phyloP scores from a whole-genome alignment of 2,329 filamentous ascomycete species.

The Monosporascus sp. region DNA sequence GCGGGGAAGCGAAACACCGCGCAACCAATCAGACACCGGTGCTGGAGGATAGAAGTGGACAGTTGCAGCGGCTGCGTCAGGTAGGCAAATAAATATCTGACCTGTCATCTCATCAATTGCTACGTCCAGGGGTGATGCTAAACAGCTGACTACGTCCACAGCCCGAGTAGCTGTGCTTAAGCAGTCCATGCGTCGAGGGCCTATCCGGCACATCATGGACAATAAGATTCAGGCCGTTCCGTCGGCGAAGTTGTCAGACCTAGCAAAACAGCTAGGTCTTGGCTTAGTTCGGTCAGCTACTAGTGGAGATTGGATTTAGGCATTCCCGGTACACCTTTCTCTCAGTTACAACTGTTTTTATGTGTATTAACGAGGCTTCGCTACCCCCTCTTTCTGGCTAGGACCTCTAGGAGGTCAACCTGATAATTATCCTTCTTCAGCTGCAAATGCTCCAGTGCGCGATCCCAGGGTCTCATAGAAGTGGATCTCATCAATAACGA shows the following conservation, averaged over 20 bases:
- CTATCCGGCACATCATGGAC: background rate
- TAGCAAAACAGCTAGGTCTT: no score
- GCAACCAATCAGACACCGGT: background rate
- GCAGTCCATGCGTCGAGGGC: background rate
- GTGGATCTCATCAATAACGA: slow-evolving; percentile 29
- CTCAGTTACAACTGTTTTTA: no score
- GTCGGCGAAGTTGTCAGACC: slow-evolving; percentile 10
- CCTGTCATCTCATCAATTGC: background rate
- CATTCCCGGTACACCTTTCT: no score
- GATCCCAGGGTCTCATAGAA: no score
- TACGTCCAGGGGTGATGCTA: background rate
- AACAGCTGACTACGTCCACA: background rate
- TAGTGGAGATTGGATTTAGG: no score
- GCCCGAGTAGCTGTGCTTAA: background rate
- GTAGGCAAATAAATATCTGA: background rate
- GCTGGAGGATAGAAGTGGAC: background rate
- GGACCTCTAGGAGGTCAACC: no score
- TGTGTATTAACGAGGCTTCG: no score
- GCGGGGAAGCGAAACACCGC: background rate
- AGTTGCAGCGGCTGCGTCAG: background rate
- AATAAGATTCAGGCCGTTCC: slow-evolving; percentile 1
- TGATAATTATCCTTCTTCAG: no score
- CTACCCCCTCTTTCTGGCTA: no score
- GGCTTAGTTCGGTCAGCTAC: no score
- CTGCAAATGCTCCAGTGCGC: no score